phyloP scores from a whole-genome alignment of 805 yeast species.

The Wickerhamomyces bovis region DNA sequence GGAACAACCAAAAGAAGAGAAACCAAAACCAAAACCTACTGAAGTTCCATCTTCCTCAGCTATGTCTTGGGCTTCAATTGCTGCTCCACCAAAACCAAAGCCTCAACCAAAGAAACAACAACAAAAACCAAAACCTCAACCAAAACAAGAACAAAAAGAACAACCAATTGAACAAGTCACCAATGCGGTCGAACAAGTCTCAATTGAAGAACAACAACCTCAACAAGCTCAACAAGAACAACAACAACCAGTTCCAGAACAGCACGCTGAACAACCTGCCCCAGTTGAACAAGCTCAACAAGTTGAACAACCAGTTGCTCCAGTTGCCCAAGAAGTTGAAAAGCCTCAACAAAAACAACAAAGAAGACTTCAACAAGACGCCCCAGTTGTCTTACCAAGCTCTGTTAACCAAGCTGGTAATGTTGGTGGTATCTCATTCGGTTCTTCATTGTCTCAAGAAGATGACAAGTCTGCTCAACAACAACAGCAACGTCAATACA shows the following conservation, averaged over 20 bases:
- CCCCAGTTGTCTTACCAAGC: constrained; percentile 48
- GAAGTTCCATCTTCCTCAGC: constrained; percentile 23
- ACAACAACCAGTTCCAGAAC: constrained; percentile 10
- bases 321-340: constrained; percentile 16
- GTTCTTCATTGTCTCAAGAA: constrained; percentile 44
- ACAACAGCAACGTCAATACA: constrained; percentile 12
- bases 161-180: constrained; percentile 25
- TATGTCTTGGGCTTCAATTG: constrained; percentile 68
- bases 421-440: constrained; percentile 57
- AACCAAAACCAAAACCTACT: constrained; percentile 12
- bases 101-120: constrained; percentile 20
- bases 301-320: constrained; percentile 5
- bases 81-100: constrained; percentile 39
- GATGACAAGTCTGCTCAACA: constrained; percentile 23
- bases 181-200: constrained; percentile 14
- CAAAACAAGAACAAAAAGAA: constrained; percentile 16
- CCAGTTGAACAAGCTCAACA: constrained; percentile 1
- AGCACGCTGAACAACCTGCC: constrained; percentile 10
- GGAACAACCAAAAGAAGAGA: constrained; percentile 14
- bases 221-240: neutral
- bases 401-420: constrained; percentile 27
- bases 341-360: constrained; percentile 26
- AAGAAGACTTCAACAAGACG: constrained; percentile 35
- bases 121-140: constrained; percentile 14
- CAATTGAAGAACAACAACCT: constrained; percentile 10